phyloP scores from a whole-genome alignment of 148 eudicot species.

The Nepenthes gracilis region DNA sequence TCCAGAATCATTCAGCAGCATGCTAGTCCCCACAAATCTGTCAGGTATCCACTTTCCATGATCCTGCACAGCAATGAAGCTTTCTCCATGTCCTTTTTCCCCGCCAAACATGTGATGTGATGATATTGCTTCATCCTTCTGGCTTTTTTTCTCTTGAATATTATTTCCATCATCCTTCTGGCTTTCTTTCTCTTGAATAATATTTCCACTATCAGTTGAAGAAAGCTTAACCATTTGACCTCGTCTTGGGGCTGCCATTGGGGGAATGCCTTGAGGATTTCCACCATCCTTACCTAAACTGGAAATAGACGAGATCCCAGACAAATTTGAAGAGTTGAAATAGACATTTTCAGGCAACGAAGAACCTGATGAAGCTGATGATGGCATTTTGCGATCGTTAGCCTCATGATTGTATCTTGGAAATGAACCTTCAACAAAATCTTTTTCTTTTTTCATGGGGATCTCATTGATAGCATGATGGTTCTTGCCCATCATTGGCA shows the following conservation, averaged over 20 bases:
- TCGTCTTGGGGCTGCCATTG: constrained; percentile 12
- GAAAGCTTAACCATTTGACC: constrained; percentile 14
- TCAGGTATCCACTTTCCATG: constrained; percentile 20
- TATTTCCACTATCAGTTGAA: constrained; percentile 13
- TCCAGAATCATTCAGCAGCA: constrained; percentile 28
- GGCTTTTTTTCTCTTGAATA: constrained; percentile 11
- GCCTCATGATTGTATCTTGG: constrained; percentile 27
- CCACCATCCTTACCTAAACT: constrained; percentile 13
- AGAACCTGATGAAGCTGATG: constrained; percentile 35
- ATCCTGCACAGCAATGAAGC: constrained; percentile 16
- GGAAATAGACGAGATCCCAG: constrained; percentile 13
- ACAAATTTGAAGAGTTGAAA: constrained; percentile 19
- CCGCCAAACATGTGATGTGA: constrained; percentile 12
- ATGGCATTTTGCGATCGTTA: constrained; percentile 28
- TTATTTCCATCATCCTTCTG: constrained; percentile 11
- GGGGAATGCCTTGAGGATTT: constrained; percentile 14
- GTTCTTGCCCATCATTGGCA: constrained; percentile 72
- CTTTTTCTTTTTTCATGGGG: constrained; percentile 41
- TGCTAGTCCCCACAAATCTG: constrained; percentile 29
- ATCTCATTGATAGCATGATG: constrained; percentile 57
- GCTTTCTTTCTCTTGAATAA: constrained; percentile 11
- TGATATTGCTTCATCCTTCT: constrained; percentile 11
- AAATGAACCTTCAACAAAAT: constrained; percentile 31
- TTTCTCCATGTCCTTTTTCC: constrained; percentile 18
- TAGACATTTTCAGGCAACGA: constrained; percentile 22